phyloP scores from a whole-genome alignment of 129 eudicot genomes.

The Artemisia argyi region DNA sequence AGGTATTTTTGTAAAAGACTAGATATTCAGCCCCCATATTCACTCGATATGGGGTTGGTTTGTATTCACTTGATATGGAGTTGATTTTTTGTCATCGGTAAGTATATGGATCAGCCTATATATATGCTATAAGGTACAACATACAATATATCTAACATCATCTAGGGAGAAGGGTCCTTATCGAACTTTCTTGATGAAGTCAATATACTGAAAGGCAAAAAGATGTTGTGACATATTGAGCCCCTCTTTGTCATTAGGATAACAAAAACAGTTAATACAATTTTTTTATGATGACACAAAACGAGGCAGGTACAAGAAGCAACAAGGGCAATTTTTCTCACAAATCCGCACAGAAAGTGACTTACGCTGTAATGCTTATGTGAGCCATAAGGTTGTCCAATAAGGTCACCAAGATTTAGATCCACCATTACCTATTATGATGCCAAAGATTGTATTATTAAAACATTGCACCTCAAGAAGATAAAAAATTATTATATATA shows the following conservation, averaged over 20 bases:
- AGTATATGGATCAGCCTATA: not conserved
- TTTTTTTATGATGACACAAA: not conserved
- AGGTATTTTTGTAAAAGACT: no score
- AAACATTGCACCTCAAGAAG: slow-evolving; percentile 7
- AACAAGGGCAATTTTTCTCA: not conserved
- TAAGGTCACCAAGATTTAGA: slow-evolving; percentile 64
- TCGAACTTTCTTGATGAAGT: not conserved
- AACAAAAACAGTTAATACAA: not conserved
- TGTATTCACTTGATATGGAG: no score
- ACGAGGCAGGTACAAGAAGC: slow-evolving; percentile 1
- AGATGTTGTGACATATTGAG: not conserved
- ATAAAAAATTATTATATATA: not conserved
- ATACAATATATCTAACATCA: not conserved
- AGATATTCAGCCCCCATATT: no score
- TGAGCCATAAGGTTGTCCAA: slow-evolving; percentile 84
- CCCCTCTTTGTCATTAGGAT: not conserved
- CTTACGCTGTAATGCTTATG: slow-evolving; percentile 78
- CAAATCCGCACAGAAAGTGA: slow-evolving; percentile 14
- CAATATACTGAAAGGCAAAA: not conserved
- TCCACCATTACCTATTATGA: slow-evolving; percentile 58
- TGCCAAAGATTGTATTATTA: slow-evolving; percentile 21
- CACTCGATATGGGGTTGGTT: no score
- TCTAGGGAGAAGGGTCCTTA: not conserved
- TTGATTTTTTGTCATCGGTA: no score
- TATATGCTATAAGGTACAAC: not conserved